Evolutionary conservation across 306 rosid species (phyloP).

Genomic region (Corylus heterophylla): DNA sequence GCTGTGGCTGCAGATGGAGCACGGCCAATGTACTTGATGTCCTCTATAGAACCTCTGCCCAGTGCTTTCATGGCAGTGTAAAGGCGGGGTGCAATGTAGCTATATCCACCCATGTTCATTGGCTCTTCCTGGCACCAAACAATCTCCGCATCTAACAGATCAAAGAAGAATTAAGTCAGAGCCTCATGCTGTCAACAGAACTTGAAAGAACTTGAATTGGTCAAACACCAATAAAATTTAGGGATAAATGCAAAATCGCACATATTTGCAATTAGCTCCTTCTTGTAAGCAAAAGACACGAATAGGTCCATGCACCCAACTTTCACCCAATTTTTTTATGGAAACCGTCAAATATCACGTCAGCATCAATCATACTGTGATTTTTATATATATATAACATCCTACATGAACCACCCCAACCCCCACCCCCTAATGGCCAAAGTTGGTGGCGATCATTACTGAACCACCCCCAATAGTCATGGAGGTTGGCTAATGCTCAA

Average conservation of each 20-base stretch:
- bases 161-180: constrained; percentile 13
- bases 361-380: no score
- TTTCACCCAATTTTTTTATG: no score
- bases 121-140: constrained; percentile 99
- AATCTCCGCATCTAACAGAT: constrained; percentile 76
- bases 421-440: no score
- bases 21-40: constrained; percentile 79
- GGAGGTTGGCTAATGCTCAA: no score
- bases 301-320: background rate
- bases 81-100: constrained; percentile 69
- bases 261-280: no score
- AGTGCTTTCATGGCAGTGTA: constrained; percentile 71
- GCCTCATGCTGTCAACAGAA: constrained; percentile 5
- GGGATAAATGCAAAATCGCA: no score
- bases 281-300: background rate
- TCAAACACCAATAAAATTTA: no score
- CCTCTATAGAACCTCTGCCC: constrained; percentile 67
- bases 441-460: no score
- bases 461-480: no score
- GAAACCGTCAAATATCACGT: no score
- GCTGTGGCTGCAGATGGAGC: constrained; percentile 94
- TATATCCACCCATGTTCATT: constrained; percentile 96
- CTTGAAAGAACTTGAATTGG: background rate
- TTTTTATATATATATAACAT: no score
- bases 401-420: no score